phyloP scores from a whole-genome alignment of 257 asterid species.

The Ajuga chamaepitys region DNA sequence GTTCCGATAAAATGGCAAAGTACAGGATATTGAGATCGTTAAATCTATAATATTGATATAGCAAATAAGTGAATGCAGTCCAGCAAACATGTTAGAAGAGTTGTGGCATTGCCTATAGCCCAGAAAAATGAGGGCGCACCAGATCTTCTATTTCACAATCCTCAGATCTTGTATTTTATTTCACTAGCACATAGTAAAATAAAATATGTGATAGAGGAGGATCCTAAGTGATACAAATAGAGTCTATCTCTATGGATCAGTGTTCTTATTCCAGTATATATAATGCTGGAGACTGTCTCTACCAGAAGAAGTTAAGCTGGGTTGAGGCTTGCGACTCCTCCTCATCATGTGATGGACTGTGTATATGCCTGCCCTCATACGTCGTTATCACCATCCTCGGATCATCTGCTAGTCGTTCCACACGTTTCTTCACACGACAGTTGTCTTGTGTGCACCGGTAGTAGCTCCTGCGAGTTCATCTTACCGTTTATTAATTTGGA shows the following conservation, averaged over 20 bases:
- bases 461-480: constrained; percentile 56
- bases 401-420: constrained; percentile 85
- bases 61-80: too few species aligned
- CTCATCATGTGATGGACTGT: constrained; percentile 72
- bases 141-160: not conserved
- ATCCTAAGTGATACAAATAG: not conserved
- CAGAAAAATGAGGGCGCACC: constrained; percentile 26
- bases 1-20: too few species aligned
- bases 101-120: constrained; percentile 16
- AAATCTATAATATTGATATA: too few species aligned
- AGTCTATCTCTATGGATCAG: not conserved
- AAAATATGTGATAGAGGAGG: not conserved
- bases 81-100: constrained; percentile 7
- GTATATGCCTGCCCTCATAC: constrained; percentile 88
- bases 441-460: constrained; percentile 87
- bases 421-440: constrained; percentile 83
- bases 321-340: constrained; percentile 54
- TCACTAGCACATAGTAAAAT: not conserved
- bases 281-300: not conserved
- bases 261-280: not conserved
- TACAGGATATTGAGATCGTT: too few species aligned
- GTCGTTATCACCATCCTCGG: constrained; percentile 96
- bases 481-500: too few species aligned
- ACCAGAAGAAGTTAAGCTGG: constrained; percentile 65
- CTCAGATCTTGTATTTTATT: not conserved